Conservation (phyloP, 2,329 filamentous ascomycete species). For the Verticillium nonalfalfae region DNA sequence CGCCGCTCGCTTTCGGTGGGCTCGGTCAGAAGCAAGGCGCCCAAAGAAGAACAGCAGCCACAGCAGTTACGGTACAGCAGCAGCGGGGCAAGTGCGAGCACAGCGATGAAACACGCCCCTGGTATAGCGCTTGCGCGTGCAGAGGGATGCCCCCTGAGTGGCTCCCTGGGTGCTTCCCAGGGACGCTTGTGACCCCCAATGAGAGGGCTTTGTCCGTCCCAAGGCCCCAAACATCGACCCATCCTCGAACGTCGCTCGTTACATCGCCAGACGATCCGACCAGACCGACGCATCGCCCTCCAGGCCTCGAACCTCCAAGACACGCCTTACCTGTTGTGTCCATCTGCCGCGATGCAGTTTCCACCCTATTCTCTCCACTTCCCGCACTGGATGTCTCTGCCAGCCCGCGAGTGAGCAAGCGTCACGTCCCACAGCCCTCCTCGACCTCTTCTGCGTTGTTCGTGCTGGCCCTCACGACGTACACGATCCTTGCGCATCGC, state of each 20-base stretch:
- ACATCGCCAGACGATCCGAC: constrained; percentile 22
- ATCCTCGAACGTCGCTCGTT: constrained; percentile 25
- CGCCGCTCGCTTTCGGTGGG: neutral
- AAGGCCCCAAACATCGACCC: constrained; percentile 6
- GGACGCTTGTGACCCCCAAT: constrained; percentile 2
- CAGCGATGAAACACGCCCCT: constrained; percentile 1
- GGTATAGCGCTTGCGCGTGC: neutral
- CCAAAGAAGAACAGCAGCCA: neutral
- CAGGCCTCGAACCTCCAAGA: constrained; percentile 3
- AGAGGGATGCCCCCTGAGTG: constrained; percentile 1
- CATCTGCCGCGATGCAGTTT: neutral
- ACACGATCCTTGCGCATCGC: neutral
- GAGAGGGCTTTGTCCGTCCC: neutral
- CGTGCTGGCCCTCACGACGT: neutral
- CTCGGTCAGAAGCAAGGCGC: neutral
- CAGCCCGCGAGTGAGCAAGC: neutral
- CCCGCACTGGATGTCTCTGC: constrained; percentile 1
- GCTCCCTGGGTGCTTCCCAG: neutral
- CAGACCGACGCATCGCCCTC: constrained; percentile 27
- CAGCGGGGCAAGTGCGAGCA: neutral
- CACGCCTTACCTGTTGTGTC: neutral
- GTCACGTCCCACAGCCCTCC: neutral
- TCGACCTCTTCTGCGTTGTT: constrained; percentile 1
- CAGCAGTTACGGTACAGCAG: neutral
- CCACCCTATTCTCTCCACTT: neutral